Percentiles rank a stretch among this genome's conserved stretches.
Conservation (phyloP, 1,284 basidiomycete genomes). For the Butyriboletus appendiculatus region DNA sequence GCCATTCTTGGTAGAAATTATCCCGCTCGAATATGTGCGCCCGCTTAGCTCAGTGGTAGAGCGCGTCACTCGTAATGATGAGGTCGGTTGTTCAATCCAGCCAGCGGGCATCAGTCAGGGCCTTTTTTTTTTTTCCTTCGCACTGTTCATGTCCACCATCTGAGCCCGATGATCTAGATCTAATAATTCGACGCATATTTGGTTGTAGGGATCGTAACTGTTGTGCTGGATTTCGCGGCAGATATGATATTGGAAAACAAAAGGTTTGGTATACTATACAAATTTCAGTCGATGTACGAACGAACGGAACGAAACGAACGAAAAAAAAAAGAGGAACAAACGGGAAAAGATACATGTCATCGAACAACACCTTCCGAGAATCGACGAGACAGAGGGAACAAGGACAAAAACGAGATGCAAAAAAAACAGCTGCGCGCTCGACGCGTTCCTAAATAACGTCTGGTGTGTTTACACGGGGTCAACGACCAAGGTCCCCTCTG, state of each 20-base stretch:
- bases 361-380: slow-evolving; percentile 2
- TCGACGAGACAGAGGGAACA: not conserved
- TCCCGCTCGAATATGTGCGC: slow-evolving; percentile 18
- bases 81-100: slow-evolving; percentile 60
- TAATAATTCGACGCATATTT: not conserved
- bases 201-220: not conserved
- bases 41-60: slow-evolving; percentile 62
- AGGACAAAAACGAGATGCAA: no score
- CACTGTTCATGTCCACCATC: no score
- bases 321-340: no score
- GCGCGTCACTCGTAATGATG: slow-evolving; percentile 60
- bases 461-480: not conserved
- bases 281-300: slow-evolving; percentile 19
- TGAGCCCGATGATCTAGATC: no score
- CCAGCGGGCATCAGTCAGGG: slow-evolving; percentile 41
- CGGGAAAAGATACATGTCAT: slow-evolving; percentile 12
- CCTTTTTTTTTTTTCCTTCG: no score
- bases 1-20: no score
- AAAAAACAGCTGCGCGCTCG: slow-evolving; percentile 4
- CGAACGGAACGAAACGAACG: not conserved
- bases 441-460: slow-evolving; percentile 2
- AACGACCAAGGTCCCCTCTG: slow-evolving; percentile 9
- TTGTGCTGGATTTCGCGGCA: not conserved
- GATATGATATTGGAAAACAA: not conserved
- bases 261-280: slow-evolving; percentile 24